Evolutionary conservation across 179 eudicot genomes (phyloP).

Genomic region (Silene coronaria): DNA sequence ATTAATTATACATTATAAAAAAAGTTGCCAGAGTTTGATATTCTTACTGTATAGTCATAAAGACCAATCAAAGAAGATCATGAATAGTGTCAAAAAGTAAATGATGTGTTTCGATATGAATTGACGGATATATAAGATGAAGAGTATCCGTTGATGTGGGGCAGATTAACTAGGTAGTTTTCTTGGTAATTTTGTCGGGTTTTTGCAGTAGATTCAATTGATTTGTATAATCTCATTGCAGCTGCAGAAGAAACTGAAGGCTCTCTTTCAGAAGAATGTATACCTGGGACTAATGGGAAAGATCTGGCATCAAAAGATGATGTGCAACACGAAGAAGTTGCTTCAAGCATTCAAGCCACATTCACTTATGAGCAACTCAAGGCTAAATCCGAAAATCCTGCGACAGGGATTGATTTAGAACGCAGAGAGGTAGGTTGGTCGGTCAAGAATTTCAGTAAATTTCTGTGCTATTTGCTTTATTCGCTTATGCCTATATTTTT

Average conservation of each 20-base stretch:
- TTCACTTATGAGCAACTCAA: slow-evolving; percentile 71
- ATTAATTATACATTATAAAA: no score
- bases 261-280: slow-evolving; percentile 35
- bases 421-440: slow-evolving; percentile 73
- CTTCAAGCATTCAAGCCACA: slow-evolving; percentile 43
- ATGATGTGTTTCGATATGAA: no score
- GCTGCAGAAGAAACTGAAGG: slow-evolving; percentile 40
- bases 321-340: slow-evolving; percentile 46
- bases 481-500: not conserved
- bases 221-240: slow-evolving; percentile 25
- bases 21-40: no score
- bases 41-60: no score
- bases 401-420: slow-evolving; percentile 84
- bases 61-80: no score
- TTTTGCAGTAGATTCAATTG: not conserved
- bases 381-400: slow-evolving; percentile 77
- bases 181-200: no score
- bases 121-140: no score
- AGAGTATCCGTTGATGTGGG: no score
- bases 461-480: not conserved
- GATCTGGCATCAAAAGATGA: slow-evolving; percentile 41
- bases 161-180: no score
- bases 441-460: not conserved
- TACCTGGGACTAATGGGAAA: slow-evolving; percentile 36
- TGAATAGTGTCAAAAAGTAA: no score